These are phyloP conservation scores for Neofusicoccum kwambonambiense DNA, from an alignment of 2,329 filamentous ascomycete species.

Conservation along the genomic window DNA sequence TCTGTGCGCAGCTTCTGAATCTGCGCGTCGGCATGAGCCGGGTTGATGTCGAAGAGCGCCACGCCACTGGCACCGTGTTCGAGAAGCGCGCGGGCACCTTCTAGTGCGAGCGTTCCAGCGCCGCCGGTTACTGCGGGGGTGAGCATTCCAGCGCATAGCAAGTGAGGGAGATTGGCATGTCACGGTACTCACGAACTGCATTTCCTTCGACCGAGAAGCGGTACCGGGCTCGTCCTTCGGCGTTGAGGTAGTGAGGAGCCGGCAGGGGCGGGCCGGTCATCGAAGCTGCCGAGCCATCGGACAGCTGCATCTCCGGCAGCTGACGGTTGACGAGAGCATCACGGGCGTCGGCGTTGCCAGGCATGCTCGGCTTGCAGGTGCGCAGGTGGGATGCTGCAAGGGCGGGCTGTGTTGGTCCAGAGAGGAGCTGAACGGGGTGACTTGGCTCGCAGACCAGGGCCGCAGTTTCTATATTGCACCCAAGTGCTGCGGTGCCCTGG, in stretches of 20 bases:
- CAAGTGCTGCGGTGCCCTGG: not conserved
- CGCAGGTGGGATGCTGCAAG: not conserved
- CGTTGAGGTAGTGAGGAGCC: slow-evolving; percentile 42
- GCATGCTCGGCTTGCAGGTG: slow-evolving; percentile 25
- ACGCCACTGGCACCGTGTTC: slow-evolving; percentile 64
- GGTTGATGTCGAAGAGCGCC: slow-evolving; percentile 60
- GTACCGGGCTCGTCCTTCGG: slow-evolving; percentile 44
- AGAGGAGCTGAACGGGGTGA: not conserved
- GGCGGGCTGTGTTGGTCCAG: too few species aligned
- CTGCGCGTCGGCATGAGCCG: slow-evolving; percentile 41
- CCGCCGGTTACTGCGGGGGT: slow-evolving; percentile 60
- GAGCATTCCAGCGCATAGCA: not conserved
- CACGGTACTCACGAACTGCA: slow-evolving; percentile 46
- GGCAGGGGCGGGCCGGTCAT: slow-evolving; percentile 47
- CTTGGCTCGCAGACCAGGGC: not conserved
- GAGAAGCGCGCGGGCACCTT: slow-evolving; percentile 61
- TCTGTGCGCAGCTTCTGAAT: slow-evolving; percentile 50
- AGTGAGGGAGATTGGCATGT: too few species aligned
- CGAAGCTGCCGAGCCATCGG: slow-evolving; percentile 41
- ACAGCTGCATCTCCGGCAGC: slow-evolving; percentile 52
- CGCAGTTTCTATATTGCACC: not conserved
- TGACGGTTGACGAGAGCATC: slow-evolving; percentile 45
- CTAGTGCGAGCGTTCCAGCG: slow-evolving; percentile 61
- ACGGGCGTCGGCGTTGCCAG: slow-evolving; percentile 39
- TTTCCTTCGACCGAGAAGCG: slow-evolving; percentile 55